Evolutionary conservation across 225 moss, liverwort and hornwort genomes (phyloP).

Genomic region (Anthoceros angustus): DNA sequence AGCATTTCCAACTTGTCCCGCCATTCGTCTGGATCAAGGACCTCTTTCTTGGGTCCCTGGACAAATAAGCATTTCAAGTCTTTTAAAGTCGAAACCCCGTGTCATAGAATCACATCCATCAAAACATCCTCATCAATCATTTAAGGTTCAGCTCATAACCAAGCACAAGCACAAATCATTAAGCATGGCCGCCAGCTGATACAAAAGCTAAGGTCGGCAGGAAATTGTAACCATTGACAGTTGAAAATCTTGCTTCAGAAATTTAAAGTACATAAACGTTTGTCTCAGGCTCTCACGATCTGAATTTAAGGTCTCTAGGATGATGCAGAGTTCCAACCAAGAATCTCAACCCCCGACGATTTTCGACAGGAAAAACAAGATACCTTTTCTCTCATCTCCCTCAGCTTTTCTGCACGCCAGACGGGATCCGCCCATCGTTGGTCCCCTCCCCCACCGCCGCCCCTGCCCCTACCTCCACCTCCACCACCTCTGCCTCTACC

Average conservation of each 20-base stretch:
- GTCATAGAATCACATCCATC: too few species aligned
- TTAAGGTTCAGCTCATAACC: too few species aligned
- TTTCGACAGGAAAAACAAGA: background rate
- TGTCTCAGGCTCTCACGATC: too few species aligned
- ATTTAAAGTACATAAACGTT: too few species aligned
- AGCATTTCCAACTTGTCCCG: conserved; percentile 73
- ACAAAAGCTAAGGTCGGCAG: too few species aligned
- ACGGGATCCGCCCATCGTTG: conserved; percentile 99
- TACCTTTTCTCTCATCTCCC: conserved; percentile 81
- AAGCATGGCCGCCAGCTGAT: too few species aligned
- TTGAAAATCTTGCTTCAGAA: too few species aligned
- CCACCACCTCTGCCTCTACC: conserved; percentile 39
- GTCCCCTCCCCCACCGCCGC: conserved; percentile 39
- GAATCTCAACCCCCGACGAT: too few species aligned
- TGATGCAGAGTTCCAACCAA: too few species aligned
- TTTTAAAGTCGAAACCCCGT: too few species aligned
- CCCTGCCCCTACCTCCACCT: conserved; percentile 16
- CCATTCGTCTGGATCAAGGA: conserved; percentile 72
- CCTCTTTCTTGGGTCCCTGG: conserved; percentile 73
- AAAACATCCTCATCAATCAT: background rate
- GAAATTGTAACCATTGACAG: too few species aligned
- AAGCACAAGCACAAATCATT: background rate
- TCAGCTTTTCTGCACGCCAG: conserved; percentile 89
- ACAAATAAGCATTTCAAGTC: background rate
- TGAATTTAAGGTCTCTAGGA: too few species aligned